Evolutionary conservation across 2,329 filamentous ascomycete genomes (phyloP), one percentile per base, ranked within the genome.

Genomic region (Emergomyces africanus): DNA sequence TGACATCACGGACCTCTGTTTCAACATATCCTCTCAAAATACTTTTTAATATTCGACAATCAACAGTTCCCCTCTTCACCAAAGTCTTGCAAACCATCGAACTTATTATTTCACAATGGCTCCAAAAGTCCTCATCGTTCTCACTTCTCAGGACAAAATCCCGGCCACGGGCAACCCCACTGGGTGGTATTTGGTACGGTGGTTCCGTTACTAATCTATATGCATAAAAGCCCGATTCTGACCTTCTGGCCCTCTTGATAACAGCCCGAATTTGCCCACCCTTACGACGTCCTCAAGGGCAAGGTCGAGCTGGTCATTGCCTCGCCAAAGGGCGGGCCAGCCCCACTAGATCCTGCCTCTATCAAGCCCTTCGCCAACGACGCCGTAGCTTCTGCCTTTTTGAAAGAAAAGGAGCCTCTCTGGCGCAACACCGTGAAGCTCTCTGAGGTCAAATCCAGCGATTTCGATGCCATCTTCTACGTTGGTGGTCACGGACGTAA

Each of bases 41-140:
- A 5, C 50, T 53, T 39, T 30, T 39, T 30, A 53, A 2, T 37
- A 20, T 39, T 37, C n/a, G 12, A 35, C 50, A 35, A 35, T 37
- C 50, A 44, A 48, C n/a, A 15, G 33, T 37, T 35, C 10, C 2
- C 37, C 30, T 4, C n/a, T 46, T 18, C 25, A 12, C 8, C 20
- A 46, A 49, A 30, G 30, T 18, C 25, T 30, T 18, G 28, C 48
- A 50, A 50, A 10, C 48, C 6, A 33, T 14, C 9, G 5, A 50
- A 33, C 28, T 30, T 33, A n/a, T 30, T 33, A n/a, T 18, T 41
- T 28, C 35, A 25, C 1, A 58, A 64, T 64, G 63, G 62, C 71
- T 5, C 78, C 78, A 44, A 87, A 86, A 71, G 74, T 89, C 63
- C 85, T 90, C 74, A 74, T 89, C 70, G 82, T 90, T 60, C 81